A percentile compares a stretch with the other conserved stretches of the same genome.
These are phyloP conservation scores for Acacia acuminata DNA, from an alignment of 306 rosid genomes.

Conservation along the genomic window DNA sequence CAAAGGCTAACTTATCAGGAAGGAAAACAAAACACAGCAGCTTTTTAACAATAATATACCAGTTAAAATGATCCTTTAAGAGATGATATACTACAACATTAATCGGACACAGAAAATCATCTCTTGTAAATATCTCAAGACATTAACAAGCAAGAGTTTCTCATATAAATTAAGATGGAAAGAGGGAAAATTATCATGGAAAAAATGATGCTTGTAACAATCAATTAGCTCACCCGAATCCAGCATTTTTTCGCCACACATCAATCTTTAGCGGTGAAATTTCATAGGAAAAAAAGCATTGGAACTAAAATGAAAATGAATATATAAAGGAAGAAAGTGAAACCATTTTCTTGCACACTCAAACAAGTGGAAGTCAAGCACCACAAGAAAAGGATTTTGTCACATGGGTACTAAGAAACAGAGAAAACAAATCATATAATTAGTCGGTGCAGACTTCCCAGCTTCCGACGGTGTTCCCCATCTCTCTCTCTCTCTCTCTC, in stretches of 20 bases:
- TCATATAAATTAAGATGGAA: background rate
- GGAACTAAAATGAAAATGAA: background rate
- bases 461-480: no score
- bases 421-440: conserved; percentile 62
- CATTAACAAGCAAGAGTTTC: background rate
- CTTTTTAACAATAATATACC: background rate
- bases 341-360: background rate
- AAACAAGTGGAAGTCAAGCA: background rate
- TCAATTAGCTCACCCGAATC: background rate
- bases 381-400: background rate
- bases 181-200: background rate
- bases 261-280: background rate
- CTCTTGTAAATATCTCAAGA: background rate
- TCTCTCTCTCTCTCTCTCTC: no score
- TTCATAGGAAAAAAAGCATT: background rate
- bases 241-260: background rate
- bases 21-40: background rate
- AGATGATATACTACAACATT: background rate
- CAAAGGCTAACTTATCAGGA: background rate
- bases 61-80: background rate
- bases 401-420: background rate
- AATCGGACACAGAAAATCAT: background rate
- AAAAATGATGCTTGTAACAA: background rate
- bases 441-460: conserved; percentile 91
- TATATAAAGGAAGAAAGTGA: no score